Base-by-base conservation (phyloP, 257 asterid genomes). In the Ehretia macrophylla region DNA sequence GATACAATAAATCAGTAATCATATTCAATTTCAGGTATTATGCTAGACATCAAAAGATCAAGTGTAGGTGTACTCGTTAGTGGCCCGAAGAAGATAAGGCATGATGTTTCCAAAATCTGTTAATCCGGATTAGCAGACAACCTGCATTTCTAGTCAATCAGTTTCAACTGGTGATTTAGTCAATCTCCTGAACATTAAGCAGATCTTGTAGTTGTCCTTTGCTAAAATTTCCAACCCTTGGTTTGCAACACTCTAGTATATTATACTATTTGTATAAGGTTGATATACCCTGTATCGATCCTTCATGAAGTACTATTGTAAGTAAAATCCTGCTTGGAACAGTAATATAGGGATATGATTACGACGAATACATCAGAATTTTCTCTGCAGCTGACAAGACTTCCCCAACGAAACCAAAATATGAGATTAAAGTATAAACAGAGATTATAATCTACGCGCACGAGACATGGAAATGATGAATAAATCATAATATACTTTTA, bases 31-130 rank as follows among this genome's bases (percentile, higher is more conserved):
- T 67, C 64, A 92, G 97, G 76, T 42, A 78, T 81, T 17, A 39
- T 92, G 71, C 21, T 56, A 84, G 95, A 79, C 65, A 64, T 75
- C 12, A 81, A 88, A 70, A 96, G 90, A 70, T 60, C 85, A 39
- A 86, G 78, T 50, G 76, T 83, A 18, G 97, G 96, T 55, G 81
- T 61, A 12, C 85, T 88, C 54, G 97, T 84, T n/a, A 76, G 94
- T 38, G 99, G 97, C 46, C 97, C 99, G 5, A 86, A 77, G 83
- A 72, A 70, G 53, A 77, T 92, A 93, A 86, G 86, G 73, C 73
- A 83, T 59, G 96, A 92, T 55, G 96, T 88, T 20, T 97, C 99
- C 56, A 79, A 72, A 62, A 81, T 92, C 39, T 92, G 99, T 62
- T 76, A 94, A 38, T 73, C 93, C 73, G 81, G 74, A 18, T 45